Evolutionary conservation across 768 basidiomycete genomes (phyloP).

Genomic region (Postia placenta): DNA sequence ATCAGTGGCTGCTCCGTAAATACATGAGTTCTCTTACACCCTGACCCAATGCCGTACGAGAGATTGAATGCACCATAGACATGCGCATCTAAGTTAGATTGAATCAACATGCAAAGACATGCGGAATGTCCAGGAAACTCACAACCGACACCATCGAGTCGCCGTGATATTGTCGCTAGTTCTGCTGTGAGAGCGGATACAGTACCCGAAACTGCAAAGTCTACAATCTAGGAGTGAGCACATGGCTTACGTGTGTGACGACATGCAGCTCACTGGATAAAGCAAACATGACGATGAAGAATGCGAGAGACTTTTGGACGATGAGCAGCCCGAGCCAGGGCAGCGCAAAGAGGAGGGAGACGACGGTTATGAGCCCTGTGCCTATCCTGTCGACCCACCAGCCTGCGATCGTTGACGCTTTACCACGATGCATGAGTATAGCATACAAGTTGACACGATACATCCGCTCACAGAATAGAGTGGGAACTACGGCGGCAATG

Average conservation of each 20-base stretch:
- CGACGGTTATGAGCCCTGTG: constrained; percentile 45
- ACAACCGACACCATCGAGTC: constrained; percentile 65
- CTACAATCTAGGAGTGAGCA: constrained; percentile 26
- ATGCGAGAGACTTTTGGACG: constrained; percentile 37
- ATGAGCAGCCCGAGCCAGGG: constrained; percentile 62
- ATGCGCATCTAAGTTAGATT: constrained; percentile 51
- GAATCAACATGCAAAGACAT: neutral
- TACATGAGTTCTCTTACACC: constrained; percentile 34
- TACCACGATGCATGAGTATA: neutral
- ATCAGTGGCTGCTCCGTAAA: neutral
- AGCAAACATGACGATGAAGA: constrained; percentile 45
- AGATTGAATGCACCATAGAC: constrained; percentile 73
- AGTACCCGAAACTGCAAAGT: constrained; percentile 53
- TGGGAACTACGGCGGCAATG: constrained; percentile 57
- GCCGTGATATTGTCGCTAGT: constrained; percentile 52
- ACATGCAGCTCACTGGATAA: constrained; percentile 42
- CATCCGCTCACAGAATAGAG: constrained; percentile 40
- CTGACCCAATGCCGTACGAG: constrained; percentile 58
- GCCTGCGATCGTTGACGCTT: constrained; percentile 58
- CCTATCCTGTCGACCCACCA: constrained; percentile 51
- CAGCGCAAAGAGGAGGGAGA: constrained; percentile 43
- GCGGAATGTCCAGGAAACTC: constrained; percentile 19
- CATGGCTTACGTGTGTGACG: neutral
- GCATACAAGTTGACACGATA: neutral
- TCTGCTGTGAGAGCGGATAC: constrained; percentile 63